Conservation (phyloP, 2,329 filamentous ascomycete genomes). For the Aureobasidium sp. region DNA sequence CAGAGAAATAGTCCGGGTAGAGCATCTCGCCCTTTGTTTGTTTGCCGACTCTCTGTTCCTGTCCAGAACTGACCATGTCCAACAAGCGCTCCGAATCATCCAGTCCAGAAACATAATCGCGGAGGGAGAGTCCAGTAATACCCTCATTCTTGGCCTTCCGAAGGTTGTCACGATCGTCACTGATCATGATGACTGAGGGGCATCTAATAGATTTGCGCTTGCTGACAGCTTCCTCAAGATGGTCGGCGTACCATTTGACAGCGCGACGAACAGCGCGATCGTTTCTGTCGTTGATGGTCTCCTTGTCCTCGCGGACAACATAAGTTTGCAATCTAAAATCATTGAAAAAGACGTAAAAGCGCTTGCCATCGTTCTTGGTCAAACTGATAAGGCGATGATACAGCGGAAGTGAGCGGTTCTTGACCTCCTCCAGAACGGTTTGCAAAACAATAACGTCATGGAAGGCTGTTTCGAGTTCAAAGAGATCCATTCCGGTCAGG, state of each 20-base stretch:
- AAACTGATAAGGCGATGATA: constrained; percentile 89
- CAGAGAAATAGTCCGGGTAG: constrained; percentile 81
- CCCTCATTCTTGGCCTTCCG: constrained; percentile 70
- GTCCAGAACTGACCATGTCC: constrained; percentile 84
- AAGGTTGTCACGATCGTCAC: constrained; percentile 83
- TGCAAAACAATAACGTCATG: constrained; percentile 96
- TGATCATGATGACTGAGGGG: constrained; percentile 85
- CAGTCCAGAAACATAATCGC: constrained; percentile 74
- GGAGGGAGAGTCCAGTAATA: constrained; percentile 58
- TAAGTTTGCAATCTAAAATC: constrained; percentile 93
- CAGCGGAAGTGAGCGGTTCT: constrained; percentile 84
- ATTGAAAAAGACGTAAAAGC: constrained; percentile 98
- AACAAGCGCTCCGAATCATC: constrained; percentile 78
- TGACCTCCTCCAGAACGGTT: constrained; percentile 91
- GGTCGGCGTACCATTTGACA: constrained; percentile 82
- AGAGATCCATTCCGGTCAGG: constrained; percentile 91
- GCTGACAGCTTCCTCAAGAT: constrained; percentile 60
- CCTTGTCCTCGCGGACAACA: constrained; percentile 63
- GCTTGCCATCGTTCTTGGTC: constrained; percentile 92
- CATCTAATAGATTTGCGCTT: constrained; percentile 46
- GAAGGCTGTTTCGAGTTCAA: constrained; percentile 85
- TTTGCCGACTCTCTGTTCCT: constrained; percentile 58
- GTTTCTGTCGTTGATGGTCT: constrained; percentile 94
- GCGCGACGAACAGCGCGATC: constrained; percentile 83
- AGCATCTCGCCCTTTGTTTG: constrained; percentile 64